Evolutionary conservation across 768 basidiomycete species (phyloP), one percentile per base, ranked within the genome.

Genomic region (Mycena pura): DNA sequence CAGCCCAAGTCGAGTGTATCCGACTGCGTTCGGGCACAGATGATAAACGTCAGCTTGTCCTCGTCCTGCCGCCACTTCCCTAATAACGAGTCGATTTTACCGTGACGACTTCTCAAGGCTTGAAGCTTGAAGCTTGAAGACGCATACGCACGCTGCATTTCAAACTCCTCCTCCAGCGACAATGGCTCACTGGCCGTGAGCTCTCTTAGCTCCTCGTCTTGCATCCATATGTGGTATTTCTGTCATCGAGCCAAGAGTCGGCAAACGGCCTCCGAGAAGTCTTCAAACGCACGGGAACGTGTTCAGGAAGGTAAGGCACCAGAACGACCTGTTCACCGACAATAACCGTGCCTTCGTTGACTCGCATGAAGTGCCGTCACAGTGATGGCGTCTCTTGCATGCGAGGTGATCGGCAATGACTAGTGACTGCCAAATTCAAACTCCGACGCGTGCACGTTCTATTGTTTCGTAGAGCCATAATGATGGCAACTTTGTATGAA

Each of bases 151-250:
- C 95, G 79, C 73, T 96, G 95, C 95, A 96, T 96, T 22, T 89
- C 88, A 60, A 89, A 88, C 69, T 96, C 95, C 69, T 96, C 86
- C 60, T 90, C 87, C 7, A 94, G 75, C 8, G 83, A 84, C 39
- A 97, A 80, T 5, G 90, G 89, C 66, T 96, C 94, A 58, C 92
- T 94, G 5, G 94, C 94, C 0, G 94, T 97, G 17, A 90, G 78
- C 47, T 85, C 81, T 39, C 88, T 84, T 53, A 98, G 77, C 63
- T 86, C 86, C 31, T 85, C 84, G 70, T 84, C 82, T 27, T 83
- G 78, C 95, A 98, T 96, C 95, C 95, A 98, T 63, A 82, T 80
- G 70, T 96, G 86, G 69, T 97, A 98, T 69, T 77, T 90, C 92
- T 95, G 62, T 65, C 29, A 65, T 31, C 19, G 39, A 15, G 40